phyloP scores from a whole-genome alignment of 495 filamentous ascomycete species.

The Bacidia rubella region DNA sequence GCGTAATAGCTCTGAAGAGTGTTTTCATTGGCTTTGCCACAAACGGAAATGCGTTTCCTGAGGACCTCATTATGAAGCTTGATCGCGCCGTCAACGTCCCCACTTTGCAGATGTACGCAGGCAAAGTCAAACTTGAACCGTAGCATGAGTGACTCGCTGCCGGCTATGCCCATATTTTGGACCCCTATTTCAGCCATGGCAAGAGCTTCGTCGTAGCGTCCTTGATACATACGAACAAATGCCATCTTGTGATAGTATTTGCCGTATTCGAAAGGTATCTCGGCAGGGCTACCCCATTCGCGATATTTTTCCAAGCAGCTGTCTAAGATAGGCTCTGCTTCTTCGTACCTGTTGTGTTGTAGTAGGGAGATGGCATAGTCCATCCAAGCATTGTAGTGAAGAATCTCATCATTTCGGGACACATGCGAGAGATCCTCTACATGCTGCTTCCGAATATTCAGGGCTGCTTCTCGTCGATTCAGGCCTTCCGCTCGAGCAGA shows the following conservation, averaged over 20 bases:
- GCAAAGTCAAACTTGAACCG: conserved; percentile 18
- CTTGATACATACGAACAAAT: conserved; percentile 14
- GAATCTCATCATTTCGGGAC: conserved; percentile 13
- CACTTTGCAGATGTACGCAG: conserved; percentile 14
- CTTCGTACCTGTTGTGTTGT: conserved; percentile 15
- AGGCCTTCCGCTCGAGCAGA: conserved; percentile 1
- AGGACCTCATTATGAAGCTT: conserved; percentile 16
- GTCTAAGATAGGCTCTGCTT: conserved; percentile 13
- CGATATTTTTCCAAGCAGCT: conserved; percentile 16
- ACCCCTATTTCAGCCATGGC: conserved; percentile 9
- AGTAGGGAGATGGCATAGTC: conserved; percentile 16
- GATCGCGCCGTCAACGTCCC: conserved; percentile 5
- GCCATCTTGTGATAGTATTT: conserved; percentile 19
- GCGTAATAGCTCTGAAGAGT: conserved; percentile 23
- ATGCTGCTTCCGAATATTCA: conserved; percentile 11
- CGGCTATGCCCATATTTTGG: conserved; percentile 4
- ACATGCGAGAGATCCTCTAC: background rate
- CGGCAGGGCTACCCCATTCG: conserved; percentile 9
- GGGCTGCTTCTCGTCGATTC: conserved; percentile 4
- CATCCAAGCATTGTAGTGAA: conserved; percentile 15
- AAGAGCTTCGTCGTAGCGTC: conserved; percentile 12
- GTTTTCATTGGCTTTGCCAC: conserved; percentile 10
- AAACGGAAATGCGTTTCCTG: conserved; percentile 6
- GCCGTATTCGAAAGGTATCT: conserved; percentile 21
- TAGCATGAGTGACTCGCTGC: conserved; percentile 9